Conservation (phyloP, 805 yeast species). For the Candida sphagnicola region DNA sequence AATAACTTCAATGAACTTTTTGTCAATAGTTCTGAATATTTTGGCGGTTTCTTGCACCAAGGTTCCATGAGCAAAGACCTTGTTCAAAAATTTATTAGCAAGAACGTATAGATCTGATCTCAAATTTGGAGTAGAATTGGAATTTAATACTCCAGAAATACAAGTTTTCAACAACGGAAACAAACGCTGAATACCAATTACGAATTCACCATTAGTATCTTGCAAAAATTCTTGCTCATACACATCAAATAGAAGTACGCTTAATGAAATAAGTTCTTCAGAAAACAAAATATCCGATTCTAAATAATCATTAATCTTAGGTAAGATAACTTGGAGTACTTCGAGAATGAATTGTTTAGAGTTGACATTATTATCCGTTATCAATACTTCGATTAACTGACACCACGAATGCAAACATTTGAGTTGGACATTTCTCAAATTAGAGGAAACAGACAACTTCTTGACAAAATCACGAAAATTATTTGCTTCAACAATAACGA, state of each 20-base stretch:
- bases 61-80: slow-evolving; percentile 39
- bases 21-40: slow-evolving; percentile 58
- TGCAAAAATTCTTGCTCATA: slow-evolving; percentile 39
- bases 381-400: slow-evolving; percentile 67
- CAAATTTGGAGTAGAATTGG: slow-evolving; percentile 61
- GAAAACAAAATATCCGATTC: slow-evolving; percentile 64
- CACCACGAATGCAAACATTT: slow-evolving; percentile 79
- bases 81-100: slow-evolving; percentile 59
- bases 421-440: slow-evolving; percentile 51
- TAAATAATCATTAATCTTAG: slow-evolving; percentile 71
- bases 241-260: slow-evolving; percentile 64
- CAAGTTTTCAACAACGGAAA: slow-evolving; percentile 72
- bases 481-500: slow-evolving; percentile 21
- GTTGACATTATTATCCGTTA: slow-evolving; percentile 49
- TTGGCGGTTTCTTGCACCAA: slow-evolving; percentile 46
- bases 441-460: slow-evolving; percentile 43
- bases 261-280: slow-evolving; percentile 70
- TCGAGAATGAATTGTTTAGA: slow-evolving; percentile 67
- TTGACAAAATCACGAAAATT: slow-evolving; percentile 36
- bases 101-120: slow-evolving; percentile 79
- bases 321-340: slow-evolving; percentile 69
- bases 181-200: slow-evolving; percentile 46
- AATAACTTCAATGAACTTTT: slow-evolving; percentile 55
- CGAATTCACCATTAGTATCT: slow-evolving; percentile 13
- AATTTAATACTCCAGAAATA: slow-evolving; percentile 65